Base-by-base conservation (phyloP, 2,329 filamentous ascomycete species). In the Hypoxylon sp. region DNA sequence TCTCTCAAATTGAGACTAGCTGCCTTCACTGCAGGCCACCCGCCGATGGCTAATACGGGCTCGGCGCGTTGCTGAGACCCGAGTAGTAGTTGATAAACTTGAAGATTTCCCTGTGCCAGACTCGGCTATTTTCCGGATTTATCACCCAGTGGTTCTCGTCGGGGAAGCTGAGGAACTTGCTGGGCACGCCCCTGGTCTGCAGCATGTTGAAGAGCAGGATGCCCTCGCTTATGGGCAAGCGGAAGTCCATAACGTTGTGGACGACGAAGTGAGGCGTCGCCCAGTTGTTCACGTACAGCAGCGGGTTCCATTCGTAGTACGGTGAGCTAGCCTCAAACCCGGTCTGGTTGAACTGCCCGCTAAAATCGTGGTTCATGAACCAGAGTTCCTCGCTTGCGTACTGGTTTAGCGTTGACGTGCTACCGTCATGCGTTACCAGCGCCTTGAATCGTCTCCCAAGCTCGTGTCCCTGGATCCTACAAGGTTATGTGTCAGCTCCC, bases 141-240 rank as follows among this genome's bases (percentile, higher is more conserved):
- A 89, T 67, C 3, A 90, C 87, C 84, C 85, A 90, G 67, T 90
- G 88, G 60, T 89, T 88, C 74, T 91, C 88, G 69, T 90, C 87
- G 0, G 87, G 86, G 71, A 90, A 91, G 1, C 81, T 87, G 64
- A 91, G 69, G 62, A 90, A 85, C 62, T 85, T 82, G 66, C 85
- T 88, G 31, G 87, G 83, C 4, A 91, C 79, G 0, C 86, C 86
- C 45, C 79, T 77, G 41, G 81, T 80, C 74, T 91, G 88, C 27
- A 90, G 75, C 13, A 88, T 79, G 67, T 90, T 89, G 73, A 90
- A 91, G 1, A 87, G 84, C 2, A 86, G 79, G 41, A 91, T 73
- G 0, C 88, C 88, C 69, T 91, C 88, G 8, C 82, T 81, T 55
- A 90, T 82, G 1, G 87, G 84, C 21, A 90, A 74, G 9, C 88